Evolutionary conservation across 768 basidiomycete species (phyloP), one percentile per base, ranked within the genome.

Genomic region (Scleroderma citrinum): DNA sequence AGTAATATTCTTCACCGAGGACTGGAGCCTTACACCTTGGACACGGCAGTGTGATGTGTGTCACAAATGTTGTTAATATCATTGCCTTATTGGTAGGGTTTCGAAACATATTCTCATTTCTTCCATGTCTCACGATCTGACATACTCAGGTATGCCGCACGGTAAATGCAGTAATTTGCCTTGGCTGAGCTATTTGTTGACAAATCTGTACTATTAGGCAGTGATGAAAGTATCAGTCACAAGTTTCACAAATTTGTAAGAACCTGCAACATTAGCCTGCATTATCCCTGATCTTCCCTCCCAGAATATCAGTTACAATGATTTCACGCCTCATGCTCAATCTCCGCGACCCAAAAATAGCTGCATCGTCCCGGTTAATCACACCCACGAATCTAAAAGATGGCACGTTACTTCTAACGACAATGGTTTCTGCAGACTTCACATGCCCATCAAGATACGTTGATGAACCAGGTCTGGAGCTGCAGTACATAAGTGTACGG

Each of bases 291-390:
- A 12, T 24, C 16, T 14, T 5, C n/a, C 20, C 8, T 8, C 4
- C 23, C 40, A 78, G 77, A 51, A 65, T 78, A 14, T 76, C 78
- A 3, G 69, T 77, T 5, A 73, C 70, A 1, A 69, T 78, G 71
- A 74, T 79, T 63, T 78, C 76, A 10, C 76, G 76, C 8, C 69
- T 81, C 2, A 76, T 79, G 69, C 70, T 79, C 30, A 78, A 81
- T 57, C 67, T 81, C 7, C 73, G 78, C 55, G 62, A 70, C 17
- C 42, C 29, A 16, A 32, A 17, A 31, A 19, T 44, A 21, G 8
- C 23, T 12, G 21, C 14, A 24, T 21, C 21, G 12, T 24, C 40
- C 14, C 40, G 5, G 14, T 16, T 16, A 5, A 3, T 12, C 8
- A 24, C 23, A 21, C 23, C 40, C 16, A 23, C 23, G 4, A 4